Percentiles rank a stretch among this genome's conserved stretches.
Evolutionary conservation across 306 rosid genomes (phyloP).

Genomic region (Medicago arabica): DNA sequence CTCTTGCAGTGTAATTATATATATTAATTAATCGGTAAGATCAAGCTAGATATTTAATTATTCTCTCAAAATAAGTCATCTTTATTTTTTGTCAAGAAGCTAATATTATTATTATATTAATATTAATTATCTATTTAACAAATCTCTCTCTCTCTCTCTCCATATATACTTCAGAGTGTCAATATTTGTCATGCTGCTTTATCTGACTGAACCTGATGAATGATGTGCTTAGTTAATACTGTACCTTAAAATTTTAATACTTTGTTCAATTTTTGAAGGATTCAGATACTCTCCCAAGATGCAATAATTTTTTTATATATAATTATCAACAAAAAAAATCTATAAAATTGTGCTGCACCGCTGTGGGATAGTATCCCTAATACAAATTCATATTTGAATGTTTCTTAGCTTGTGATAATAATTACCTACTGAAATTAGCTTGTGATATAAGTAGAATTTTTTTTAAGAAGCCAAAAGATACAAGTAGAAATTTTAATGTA

Average conservation of each 20-base stretch:
- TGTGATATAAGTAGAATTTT: not conserved
- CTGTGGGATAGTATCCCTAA: not conserved
- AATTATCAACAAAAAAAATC: too few relatives aligned
- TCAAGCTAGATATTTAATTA: not conserved
- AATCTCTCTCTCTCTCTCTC: not conserved
- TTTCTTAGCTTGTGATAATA: not conserved
- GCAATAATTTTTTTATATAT: not conserved
- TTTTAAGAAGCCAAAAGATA: too few relatives aligned
- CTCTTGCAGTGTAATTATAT: conserved; percentile 42
- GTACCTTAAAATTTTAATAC: not conserved
- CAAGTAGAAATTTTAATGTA: not conserved
- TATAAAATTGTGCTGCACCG: not conserved
- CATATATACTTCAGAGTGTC: not conserved
- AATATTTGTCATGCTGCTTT: not conserved
- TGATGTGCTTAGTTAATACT: not conserved
- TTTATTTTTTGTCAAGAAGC: too few relatives aligned
- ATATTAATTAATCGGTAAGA: not conserved
- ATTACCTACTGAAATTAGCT: not conserved
- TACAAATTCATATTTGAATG: not conserved
- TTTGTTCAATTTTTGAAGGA: not conserved
- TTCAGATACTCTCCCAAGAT: not conserved
- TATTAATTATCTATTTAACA: not conserved
- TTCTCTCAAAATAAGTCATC: not conserved
- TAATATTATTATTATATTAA: too few relatives aligned
- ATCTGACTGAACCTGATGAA: conserved; percentile 3